Evolutionary conservation across 805 yeast genomes (phyloP).

Genomic region (Pichia paraexigua): DNA sequence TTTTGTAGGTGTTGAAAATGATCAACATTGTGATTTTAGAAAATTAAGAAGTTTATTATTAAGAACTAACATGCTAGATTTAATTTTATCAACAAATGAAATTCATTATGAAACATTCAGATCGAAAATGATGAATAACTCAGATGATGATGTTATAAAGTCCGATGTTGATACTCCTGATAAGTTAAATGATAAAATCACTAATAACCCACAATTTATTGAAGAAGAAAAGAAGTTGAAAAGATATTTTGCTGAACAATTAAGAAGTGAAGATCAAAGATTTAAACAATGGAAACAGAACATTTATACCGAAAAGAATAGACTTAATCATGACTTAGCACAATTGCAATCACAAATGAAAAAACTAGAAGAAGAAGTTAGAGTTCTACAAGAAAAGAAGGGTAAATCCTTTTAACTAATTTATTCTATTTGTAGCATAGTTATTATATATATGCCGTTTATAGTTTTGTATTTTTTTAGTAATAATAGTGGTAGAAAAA

Average conservation of each 20-base stretch:
- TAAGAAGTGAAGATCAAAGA: constrained; percentile 92
- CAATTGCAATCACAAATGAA: constrained; percentile 75
- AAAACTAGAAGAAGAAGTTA: constrained; percentile 67
- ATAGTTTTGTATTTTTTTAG: not conserved
- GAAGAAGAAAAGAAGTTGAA: constrained; percentile 94
- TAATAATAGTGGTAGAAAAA: not conserved
- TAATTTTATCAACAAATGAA: constrained; percentile 73
- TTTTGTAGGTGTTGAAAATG: constrained; percentile 79
- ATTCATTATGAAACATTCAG: constrained; percentile 76
- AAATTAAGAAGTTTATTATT: constrained; percentile 70
- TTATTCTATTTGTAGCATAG: too few species aligned
- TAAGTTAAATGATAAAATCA: constrained; percentile 32
- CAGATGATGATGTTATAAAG: constrained; percentile 14
- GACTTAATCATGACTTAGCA: constrained; percentile 89
- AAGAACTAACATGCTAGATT: constrained; percentile 77
- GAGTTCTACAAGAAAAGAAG: constrained; percentile 47
- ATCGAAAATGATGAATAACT: constrained; percentile 53
- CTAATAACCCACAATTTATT: constrained; percentile 81
- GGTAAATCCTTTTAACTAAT: constrained; percentile 24
- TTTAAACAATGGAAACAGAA: constrained; percentile 98
- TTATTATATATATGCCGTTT: not conserved
- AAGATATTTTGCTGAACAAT: constrained; percentile 93
- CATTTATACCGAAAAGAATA: constrained; percentile 88
- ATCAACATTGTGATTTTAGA: constrained; percentile 76
- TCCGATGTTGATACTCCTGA: constrained; percentile 2